A percentile compares a stretch with the other conserved stretches of the same genome.
Evolutionary conservation across 2,329 filamentous ascomycete genomes (phyloP).

Genomic region (Cadophora sp.): DNA sequence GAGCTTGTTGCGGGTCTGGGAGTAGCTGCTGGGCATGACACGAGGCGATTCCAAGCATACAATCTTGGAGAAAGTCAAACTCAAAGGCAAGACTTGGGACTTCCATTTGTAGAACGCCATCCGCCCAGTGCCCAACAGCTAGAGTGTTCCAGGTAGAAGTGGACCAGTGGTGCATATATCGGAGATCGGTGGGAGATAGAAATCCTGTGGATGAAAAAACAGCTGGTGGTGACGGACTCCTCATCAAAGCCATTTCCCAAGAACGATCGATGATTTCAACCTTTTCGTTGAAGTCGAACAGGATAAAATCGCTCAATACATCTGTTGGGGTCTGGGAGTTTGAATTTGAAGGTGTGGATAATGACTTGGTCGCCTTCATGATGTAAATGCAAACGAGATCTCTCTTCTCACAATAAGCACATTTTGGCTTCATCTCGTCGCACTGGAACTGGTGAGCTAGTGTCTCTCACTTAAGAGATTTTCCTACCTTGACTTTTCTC

Average conservation of each 20-base stretch:
- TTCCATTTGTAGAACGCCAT: slow-evolving; percentile 31
- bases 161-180: slow-evolving; percentile 43
- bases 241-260: slow-evolving; percentile 22
- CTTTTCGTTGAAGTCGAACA: slow-evolving; percentile 15
- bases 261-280: slow-evolving; percentile 13
- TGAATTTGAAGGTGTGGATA: slow-evolving; percentile 8
- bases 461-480: not conserved
- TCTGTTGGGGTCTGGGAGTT: slow-evolving; percentile 3
- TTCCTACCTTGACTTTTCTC: slow-evolving; percentile 43
- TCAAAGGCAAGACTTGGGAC: slow-evolving; percentile 43
- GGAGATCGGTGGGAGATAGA: slow-evolving; percentile 37
- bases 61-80: slow-evolving; percentile 40
- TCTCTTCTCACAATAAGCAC: slow-evolving; percentile 40
- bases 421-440: slow-evolving; percentile 42
- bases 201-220: slow-evolving; percentile 29
- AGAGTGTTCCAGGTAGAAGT: slow-evolving; percentile 35
- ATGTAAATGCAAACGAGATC: slow-evolving; percentile 39
- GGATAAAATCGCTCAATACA: not conserved
- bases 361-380: slow-evolving; percentile 14
- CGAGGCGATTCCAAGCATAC: slow-evolving; percentile 41
- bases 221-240: slow-evolving; percentile 27
- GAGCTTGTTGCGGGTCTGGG: slow-evolving; percentile 26
- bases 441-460: slow-evolving; percentile 34
- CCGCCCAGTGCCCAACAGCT: slow-evolving; percentile 27
- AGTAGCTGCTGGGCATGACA: slow-evolving; percentile 38